Conservation (phyloP, 148 eudicot genomes). For the Rheum nobile region DNA sequence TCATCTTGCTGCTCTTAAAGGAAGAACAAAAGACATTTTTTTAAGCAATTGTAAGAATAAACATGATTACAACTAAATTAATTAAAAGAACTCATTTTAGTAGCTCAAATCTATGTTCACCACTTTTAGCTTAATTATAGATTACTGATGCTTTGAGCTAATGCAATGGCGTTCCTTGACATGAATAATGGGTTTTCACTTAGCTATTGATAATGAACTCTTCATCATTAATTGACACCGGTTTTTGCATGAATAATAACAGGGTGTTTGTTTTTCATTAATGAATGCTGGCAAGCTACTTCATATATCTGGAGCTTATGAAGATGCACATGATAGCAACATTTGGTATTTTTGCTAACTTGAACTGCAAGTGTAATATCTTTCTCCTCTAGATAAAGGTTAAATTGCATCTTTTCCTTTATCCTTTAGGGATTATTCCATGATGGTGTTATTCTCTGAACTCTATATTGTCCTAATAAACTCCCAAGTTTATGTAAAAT, state of each 20-base stretch:
- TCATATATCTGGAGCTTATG: slow-evolving; percentile 19
- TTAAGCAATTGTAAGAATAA: no score
- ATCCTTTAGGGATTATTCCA: not conserved
- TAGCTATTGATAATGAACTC: not conserved
- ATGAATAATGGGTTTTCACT: not conserved
- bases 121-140: not conserved
- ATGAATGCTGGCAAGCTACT: slow-evolving; percentile 42
- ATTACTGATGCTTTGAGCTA: not conserved
- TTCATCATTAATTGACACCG: not conserved
- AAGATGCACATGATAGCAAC: slow-evolving; percentile 25
- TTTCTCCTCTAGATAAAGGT: not conserved
- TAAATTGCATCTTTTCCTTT: not conserved
- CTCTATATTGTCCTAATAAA: not conserved
- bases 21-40: no score
- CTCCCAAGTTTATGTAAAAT: not conserved
- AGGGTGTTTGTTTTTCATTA: slow-evolving; percentile 70
- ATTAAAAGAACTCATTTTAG: not conserved
- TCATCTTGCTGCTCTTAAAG: not conserved
- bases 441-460: not conserved
- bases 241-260: not conserved
- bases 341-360: slow-evolving; percentile 28
- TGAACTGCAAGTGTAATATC: not conserved
- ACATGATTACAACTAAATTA: no score
- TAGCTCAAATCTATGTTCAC: not conserved
- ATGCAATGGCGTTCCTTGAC: not conserved